These are phyloP conservation scores for Fusarium verrucosum DNA, from an alignment of 2,329 filamentous ascomycete species.

Conservation along the genomic window DNA sequence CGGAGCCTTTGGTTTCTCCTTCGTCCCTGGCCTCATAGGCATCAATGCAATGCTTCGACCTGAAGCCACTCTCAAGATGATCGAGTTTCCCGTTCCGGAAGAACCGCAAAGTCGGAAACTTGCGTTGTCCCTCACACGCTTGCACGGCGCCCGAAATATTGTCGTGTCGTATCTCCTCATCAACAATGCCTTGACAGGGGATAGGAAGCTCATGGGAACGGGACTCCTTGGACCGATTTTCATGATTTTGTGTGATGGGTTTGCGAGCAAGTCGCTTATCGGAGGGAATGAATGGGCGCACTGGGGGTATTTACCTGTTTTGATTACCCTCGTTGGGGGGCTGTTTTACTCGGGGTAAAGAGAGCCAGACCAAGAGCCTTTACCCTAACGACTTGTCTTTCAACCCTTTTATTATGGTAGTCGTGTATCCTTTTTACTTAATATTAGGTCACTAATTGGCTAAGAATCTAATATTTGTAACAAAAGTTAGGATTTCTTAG, in stretches of 20 bases:
- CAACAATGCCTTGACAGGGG: slow-evolving; percentile 18
- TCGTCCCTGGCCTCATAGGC: slow-evolving; percentile 29
- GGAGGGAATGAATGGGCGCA: slow-evolving; percentile 34
- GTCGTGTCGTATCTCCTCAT: slow-evolving; percentile 24
- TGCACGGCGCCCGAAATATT: slow-evolving; percentile 31
- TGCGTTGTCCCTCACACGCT: slow-evolving; percentile 8
- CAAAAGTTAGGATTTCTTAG: too few relatives aligned
- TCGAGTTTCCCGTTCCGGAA: slow-evolving; percentile 25
- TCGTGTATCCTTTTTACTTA: too few relatives aligned
- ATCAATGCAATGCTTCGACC: slow-evolving; percentile 20
- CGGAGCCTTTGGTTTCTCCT: slow-evolving; percentile 13
- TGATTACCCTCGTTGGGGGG: not conserved
- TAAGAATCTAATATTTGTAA: too few relatives aligned
- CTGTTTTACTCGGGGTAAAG: not conserved
- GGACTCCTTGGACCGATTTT: not conserved
- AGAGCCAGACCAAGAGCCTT: not conserved
- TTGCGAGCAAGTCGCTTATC: slow-evolving; percentile 17
- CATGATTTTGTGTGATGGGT: slow-evolving; percentile 23
- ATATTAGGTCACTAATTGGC: too few relatives aligned
- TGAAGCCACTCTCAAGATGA: slow-evolving; percentile 5
- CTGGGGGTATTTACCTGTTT: slow-evolving; percentile 28
- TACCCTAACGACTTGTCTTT: too few relatives aligned
- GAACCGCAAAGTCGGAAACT: slow-evolving; percentile 19
- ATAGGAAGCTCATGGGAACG: slow-evolving; percentile 10
- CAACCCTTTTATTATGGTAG: too few relatives aligned